These are phyloP conservation scores for Yarrowia osloensis DNA, from an alignment of 805 yeast genomes.

Conservation along the genomic window DNA sequence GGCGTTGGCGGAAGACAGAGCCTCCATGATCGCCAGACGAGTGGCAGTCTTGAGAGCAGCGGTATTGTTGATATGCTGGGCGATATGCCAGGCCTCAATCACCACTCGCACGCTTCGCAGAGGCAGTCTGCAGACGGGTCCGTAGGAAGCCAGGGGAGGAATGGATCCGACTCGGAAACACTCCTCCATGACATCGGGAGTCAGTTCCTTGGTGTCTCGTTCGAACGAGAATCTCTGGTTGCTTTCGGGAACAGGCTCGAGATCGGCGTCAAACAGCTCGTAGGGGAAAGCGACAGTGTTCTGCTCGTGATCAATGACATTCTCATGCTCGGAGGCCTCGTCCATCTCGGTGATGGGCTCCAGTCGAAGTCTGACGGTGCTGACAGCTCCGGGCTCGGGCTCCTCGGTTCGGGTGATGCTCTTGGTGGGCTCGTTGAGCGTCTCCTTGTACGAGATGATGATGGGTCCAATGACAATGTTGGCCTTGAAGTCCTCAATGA, in stretches of 20 bases:
- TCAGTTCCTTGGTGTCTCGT: constrained; percentile 7
- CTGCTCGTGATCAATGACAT: constrained; percentile 52
- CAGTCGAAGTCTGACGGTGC: constrained; percentile 40
- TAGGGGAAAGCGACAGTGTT: constrained; percentile 35
- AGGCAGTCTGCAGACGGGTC: constrained; percentile 49
- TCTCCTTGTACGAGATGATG: constrained; percentile 87
- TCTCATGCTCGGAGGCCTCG: constrained; percentile 26
- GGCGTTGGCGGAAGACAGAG: constrained; percentile 40
- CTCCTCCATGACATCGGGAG: constrained; percentile 39
- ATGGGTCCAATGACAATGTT: constrained; percentile 78
- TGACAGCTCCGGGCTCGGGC: constrained; percentile 33
- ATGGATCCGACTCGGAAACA: constrained; percentile 41
- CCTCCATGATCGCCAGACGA: constrained; percentile 49
- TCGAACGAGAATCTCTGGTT: constrained; percentile 23
- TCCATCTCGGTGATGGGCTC: constrained; percentile 38
- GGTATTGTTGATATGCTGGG: constrained; percentile 50
- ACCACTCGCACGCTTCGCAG: constrained; percentile 62
- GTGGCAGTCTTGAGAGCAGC: constrained; percentile 50
- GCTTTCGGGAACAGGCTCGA: constrained; percentile 30
- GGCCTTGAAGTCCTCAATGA: constrained; percentile 80
- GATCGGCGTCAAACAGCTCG: constrained; percentile 36
- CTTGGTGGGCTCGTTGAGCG: constrained; percentile 42
- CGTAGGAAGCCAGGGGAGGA: constrained; percentile 50
- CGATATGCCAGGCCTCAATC: constrained; percentile 55
- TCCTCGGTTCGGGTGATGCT: neutral